phyloP scores from a whole-genome alignment of 176 grass and related monocot species.

The Juncus inflexus region DNA sequence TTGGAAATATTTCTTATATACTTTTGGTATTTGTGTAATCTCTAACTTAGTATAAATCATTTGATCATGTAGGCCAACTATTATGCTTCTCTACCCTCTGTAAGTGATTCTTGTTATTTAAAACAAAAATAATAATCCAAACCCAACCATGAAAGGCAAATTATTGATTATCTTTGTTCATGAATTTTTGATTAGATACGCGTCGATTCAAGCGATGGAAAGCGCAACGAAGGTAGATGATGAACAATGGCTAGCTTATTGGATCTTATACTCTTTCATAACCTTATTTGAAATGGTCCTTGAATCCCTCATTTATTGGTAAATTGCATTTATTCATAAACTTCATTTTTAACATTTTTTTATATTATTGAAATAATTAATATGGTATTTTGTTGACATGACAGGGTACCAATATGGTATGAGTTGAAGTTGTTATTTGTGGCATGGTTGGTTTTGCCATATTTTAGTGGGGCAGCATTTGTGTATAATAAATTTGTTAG shows the following conservation, averaged over 20 bases:
- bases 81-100: conserved; percentile 76
- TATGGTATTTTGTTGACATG: background rate
- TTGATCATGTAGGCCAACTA: conserved; percentile 44
- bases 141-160: background rate
- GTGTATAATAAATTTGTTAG: conserved; percentile 81
- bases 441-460: conserved; percentile 78
- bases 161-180: background rate
- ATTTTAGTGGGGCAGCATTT: conserved; percentile 80
- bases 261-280: conserved; percentile 93
- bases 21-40: background rate
- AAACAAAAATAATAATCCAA: too few relatives aligned
- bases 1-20: background rate
- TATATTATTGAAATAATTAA: background rate
- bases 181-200: conserved; percentile 34
- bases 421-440: conserved; percentile 70
- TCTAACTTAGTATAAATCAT: background rate
- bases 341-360: background rate
- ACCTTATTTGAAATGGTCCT: conserved; percentile 84
- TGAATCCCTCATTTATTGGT: conserved; percentile 81
- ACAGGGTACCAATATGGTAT: conserved; percentile 82
- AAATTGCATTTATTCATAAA: background rate
- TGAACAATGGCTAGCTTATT: conserved; percentile 93
- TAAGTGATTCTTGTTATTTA: conserved; percentile 28
- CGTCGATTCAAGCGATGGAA: conserved; percentile 86
- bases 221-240: conserved; percentile 67